Percentiles rank a stretch among this genome's conserved stretches.
Conservation (phyloP, 2,329 filamentous ascomycete species). For the Trichoderma sp. region DNA sequence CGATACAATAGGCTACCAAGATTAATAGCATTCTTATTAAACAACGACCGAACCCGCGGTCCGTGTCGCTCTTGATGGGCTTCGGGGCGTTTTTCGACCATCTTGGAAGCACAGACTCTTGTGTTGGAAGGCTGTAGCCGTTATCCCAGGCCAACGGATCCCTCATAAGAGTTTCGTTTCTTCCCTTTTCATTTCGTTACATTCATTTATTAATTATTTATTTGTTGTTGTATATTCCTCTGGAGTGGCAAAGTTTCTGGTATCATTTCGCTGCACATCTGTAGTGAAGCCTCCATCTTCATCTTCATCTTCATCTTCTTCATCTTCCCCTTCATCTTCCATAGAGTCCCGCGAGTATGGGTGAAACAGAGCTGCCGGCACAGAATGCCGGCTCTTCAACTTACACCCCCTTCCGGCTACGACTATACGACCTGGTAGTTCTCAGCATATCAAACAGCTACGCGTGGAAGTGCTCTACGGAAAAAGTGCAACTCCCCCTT, state of each 20-base stretch:
- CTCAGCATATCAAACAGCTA: constrained; percentile 40
- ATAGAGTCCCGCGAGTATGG: background rate
- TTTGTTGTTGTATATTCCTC: background rate
- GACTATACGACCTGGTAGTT: constrained; percentile 39
- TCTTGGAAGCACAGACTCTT: background rate
- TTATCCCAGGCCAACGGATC: background rate
- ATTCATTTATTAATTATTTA: background rate
- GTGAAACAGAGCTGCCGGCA: background rate
- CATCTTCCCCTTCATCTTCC: background rate
- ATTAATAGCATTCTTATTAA: background rate
- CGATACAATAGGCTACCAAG: background rate
- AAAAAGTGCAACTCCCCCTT: constrained; percentile 29
- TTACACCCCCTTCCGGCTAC: constrained; percentile 28
- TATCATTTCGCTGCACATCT: background rate
- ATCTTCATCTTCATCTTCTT: background rate
- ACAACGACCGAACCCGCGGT: background rate
- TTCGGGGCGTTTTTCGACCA: background rate
- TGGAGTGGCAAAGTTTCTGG: background rate
- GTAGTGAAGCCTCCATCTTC: background rate
- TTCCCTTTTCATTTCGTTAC: background rate
- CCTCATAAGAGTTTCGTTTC: background rate
- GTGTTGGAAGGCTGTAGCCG: background rate
- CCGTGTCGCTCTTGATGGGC: background rate
- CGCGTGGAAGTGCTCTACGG: constrained; percentile 37
- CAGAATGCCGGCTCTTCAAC: constrained; percentile 7